Conservation (phyloP, 768 basidiomycete genomes). For the Pulveroboletus sp. region DNA sequence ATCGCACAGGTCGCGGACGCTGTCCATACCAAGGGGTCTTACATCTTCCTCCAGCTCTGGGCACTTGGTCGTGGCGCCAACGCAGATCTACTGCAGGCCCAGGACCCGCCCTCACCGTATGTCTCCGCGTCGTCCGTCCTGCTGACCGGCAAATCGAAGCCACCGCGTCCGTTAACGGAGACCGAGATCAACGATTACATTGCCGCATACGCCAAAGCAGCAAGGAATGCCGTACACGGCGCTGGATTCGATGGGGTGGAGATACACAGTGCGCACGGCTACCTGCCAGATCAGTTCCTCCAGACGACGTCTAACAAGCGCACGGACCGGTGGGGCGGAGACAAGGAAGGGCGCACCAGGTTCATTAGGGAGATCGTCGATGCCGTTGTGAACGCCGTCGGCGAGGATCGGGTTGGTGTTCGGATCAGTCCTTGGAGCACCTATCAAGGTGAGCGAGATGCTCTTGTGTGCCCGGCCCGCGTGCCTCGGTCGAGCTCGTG, state of each 20-base stretch:
- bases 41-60: slow-evolving; percentile 48
- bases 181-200: slow-evolving; percentile 34
- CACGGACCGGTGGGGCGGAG: slow-evolving; percentile 66
- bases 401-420: slow-evolving; percentile 48
- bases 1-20: slow-evolving; percentile 45
- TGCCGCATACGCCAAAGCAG: slow-evolving; percentile 27
- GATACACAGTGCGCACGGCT: slow-evolving; percentile 40
- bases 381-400: slow-evolving; percentile 48
- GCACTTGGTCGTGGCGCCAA: slow-evolving; percentile 51
- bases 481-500: too few relatives aligned
- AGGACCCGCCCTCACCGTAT: slow-evolving; percentile 30
- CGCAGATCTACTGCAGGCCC: slow-evolving; percentile 26
- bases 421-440: slow-evolving; percentile 54
- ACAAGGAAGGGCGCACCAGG: slow-evolving; percentile 51
- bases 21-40: slow-evolving; percentile 50
- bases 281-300: slow-evolving; percentile 58
- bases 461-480: neutral
- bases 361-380: slow-evolving; percentile 54
- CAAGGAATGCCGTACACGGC: slow-evolving; percentile 30
- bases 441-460: slow-evolving; percentile 32
- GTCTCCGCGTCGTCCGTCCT: slow-evolving; percentile 33
- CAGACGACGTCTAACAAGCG: slow-evolving; percentile 53
- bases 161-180: slow-evolving; percentile 17
- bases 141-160: slow-evolving; percentile 11
- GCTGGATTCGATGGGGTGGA: slow-evolving; percentile 48